Base-by-base conservation (phyloP, 2,329 filamentous ascomycete genomes). In the Beauveria medogensis region DNA sequence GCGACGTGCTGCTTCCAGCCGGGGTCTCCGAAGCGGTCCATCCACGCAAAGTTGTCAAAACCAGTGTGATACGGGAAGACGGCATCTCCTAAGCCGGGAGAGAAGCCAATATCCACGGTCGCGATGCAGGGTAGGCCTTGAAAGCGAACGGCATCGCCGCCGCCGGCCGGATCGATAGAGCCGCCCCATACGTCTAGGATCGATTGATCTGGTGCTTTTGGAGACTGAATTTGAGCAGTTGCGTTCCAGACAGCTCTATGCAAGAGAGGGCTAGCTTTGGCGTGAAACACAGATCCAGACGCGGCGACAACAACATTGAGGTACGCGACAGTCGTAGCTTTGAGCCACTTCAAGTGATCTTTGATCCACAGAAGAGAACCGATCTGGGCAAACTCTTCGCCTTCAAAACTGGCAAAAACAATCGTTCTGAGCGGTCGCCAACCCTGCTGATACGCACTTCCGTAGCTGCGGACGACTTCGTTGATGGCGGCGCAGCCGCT, bases 291-390 rank as follows among this genome's bases (percentile, higher is more conserved):
- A 0, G 81, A 80, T 0, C 90, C 90, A 2, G 74, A 71, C 1
- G 75, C 70, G 3, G 83, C 90, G 7, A 91, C 85, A 68, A 94
- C 91, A 30, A 94, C 85, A 67, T 95, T 95, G 58, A 95, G 75
- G 66, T 95, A 95, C 0, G 88, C 84, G 55, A 95, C 82, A 8
- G 88, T 85, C 0, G 86, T 83, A 18, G 83, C 80, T 0, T 80
- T 82, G 1, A 95, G 81, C 90, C 90, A 94, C 0, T 88, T 84
- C 1, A 91, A 72, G 63, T 90, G 87, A 62, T 95, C 90, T 69
- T 95, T 90, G 0, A 95, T 89, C 89, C 90, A 95, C 69, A 95
- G 91, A 0, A 90, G 92, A 3, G 87, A 91, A 1, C 91, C 91
- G 8, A 95, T 73, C 1, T 94, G 76, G 0, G 89, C 90, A 67